Evolutionary conservation across 352 stramenopile species (phyloP).

Genomic region (Phytophthora palmivora): DNA sequence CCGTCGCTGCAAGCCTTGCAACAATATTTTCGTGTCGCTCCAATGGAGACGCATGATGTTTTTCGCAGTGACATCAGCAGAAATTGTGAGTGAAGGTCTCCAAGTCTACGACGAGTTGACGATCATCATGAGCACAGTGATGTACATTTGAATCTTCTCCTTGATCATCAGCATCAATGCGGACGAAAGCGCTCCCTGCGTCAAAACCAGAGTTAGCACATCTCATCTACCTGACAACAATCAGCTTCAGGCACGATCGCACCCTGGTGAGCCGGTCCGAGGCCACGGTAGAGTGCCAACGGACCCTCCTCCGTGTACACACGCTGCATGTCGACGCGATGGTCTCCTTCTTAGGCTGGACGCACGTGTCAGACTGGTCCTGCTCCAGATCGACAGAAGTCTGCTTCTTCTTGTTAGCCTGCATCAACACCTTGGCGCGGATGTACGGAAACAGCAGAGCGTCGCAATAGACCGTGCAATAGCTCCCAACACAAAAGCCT

Average conservation of each 20-base stretch:
- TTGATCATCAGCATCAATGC: conserved; percentile 98
- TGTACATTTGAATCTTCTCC: conserved; percentile 95
- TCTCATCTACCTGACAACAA: neutral
- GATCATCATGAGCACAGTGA: conserved; percentile 84
- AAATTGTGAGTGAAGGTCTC: conserved; percentile 20
- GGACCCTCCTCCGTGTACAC: conserved; percentile 89
- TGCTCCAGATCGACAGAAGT: conserved; percentile 21
- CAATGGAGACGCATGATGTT: conserved; percentile 4
- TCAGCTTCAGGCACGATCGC: too few species aligned
- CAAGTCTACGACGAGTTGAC: conserved; percentile 42
- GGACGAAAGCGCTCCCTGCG: conserved; percentile 94
- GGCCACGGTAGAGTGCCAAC: conserved; percentile 92
- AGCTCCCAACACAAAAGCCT: conserved; percentile 96
- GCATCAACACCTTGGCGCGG: conserved; percentile 95
- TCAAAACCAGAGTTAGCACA: conserved; percentile 5
- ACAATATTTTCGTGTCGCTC: conserved; percentile 1
- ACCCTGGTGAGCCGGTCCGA: conserved; percentile 93
- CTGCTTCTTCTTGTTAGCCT: conserved; percentile 86
- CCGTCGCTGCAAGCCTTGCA: neutral
- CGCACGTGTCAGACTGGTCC: conserved; percentile 8
- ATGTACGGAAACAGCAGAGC: conserved; percentile 98
- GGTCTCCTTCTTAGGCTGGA: conserved; percentile 67
- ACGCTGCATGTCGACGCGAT: conserved; percentile 81
- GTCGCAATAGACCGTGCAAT: conserved; percentile 94
- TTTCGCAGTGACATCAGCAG: conserved; percentile 21